These are phyloP conservation scores for Saksenaea oblongispora DNA, from an alignment of 371 early-diverging fungal genomes.

Conservation along the genomic window DNA sequence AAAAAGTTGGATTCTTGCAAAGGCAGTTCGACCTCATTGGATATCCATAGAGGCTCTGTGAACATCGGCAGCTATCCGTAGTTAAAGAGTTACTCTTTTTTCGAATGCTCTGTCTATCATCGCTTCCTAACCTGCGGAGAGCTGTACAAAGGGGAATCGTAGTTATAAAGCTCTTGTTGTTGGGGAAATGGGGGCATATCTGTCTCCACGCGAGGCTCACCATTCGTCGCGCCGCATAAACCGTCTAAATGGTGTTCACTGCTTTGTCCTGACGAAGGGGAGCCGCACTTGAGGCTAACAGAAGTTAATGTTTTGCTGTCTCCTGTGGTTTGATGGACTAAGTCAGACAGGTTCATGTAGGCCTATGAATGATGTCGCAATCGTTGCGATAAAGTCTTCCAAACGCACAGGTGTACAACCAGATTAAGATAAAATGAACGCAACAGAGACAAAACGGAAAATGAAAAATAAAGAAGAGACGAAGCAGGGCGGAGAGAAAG, in stretches of 20 bases:
- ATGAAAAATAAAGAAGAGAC: not conserved
- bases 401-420: conserved; percentile 1
- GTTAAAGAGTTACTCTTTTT: not conserved
- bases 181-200: not conserved
- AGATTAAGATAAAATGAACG: not conserved
- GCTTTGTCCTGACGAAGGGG: conserved; percentile 6
- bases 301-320: conserved; percentile 18
- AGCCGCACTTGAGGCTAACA: not conserved
- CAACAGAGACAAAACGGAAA: not conserved
- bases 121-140: conserved; percentile 1
- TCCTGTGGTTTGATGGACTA: conserved; percentile 36
- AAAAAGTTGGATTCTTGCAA: not conserved
- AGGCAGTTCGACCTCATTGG: not conserved
- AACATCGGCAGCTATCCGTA: not conserved
- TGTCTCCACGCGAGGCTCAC: not conserved
- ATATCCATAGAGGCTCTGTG: not conserved
- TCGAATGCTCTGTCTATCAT: not conserved
- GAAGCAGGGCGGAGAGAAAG: not conserved
- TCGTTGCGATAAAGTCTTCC: conserved; percentile 4
- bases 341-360: conserved; percentile 38
- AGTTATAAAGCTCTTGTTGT: not conserved
- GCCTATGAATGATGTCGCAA: conserved; percentile 5
- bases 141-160: not conserved
- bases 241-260: not conserved
- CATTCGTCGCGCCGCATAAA: not conserved